phyloP scores from a whole-genome alignment of 2,329 filamentous ascomycete species.

The Diaporthe citri region DNA sequence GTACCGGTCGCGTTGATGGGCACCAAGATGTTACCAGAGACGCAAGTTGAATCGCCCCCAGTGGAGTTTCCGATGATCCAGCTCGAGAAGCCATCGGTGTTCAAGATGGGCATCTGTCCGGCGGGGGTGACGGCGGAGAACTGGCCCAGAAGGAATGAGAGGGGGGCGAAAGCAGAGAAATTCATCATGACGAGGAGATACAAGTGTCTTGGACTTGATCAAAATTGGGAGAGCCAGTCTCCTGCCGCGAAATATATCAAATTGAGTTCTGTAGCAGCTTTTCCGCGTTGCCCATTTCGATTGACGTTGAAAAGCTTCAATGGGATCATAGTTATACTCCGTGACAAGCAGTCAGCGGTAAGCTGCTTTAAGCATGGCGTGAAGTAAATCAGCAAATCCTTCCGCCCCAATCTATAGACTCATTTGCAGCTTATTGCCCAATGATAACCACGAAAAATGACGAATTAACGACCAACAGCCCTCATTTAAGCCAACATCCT shows the following conservation, averaged over 20 bases:
- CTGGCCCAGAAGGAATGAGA: background rate
- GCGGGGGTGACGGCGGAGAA: background rate
- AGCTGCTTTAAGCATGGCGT: background rate
- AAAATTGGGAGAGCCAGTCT: background rate
- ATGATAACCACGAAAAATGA: background rate
- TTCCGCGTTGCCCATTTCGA: background rate
- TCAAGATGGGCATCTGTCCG: background rate
- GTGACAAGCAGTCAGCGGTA: background rate
- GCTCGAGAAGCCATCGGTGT: background rate
- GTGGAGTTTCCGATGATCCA: background rate
- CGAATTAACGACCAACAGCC: background rate
- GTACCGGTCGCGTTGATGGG: background rate
- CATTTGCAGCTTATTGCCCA: background rate
- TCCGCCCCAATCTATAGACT: background rate
- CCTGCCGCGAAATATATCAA: rapidly evolving
- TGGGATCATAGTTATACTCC: background rate
- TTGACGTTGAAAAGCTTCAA: background rate
- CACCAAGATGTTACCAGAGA: background rate
- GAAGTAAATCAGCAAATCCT: background rate
- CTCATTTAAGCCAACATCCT: too few relatives aligned
- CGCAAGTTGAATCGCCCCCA: background rate
- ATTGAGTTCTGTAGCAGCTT: too few relatives aligned
- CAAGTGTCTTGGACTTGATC: background rate
- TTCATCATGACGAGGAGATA: background rate
- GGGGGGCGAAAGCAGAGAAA: background rate